Evolutionary conservation across 2,329 filamentous ascomycete genomes (phyloP), one percentile per base, ranked within the genome.

Genomic region (Didymosphaeria variabile): DNA sequence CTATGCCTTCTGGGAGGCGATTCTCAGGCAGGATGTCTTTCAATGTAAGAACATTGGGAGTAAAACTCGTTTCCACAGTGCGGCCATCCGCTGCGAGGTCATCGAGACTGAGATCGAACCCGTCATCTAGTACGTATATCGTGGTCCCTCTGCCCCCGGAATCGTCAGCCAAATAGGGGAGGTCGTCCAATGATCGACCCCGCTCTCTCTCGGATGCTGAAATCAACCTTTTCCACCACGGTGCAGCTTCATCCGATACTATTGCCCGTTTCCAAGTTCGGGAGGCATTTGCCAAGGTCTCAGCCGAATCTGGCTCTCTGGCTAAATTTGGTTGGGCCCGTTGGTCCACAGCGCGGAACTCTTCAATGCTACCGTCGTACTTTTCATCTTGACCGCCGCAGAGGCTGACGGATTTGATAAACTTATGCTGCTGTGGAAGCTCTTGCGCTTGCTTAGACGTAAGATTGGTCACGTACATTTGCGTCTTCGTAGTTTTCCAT

Each of bases 221-320:
- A 21, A 64, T 61, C 61, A 64, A 61, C 19, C 52, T 63, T 44
- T 60, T 58, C 61, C 61, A 63, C n/a, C 55, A 60, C 19, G 54
- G 57, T 8, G 57, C 55, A 19, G 55, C 21, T 26, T 5, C 12
- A 49, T 47, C 38, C 26, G 15, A 13, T 6, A 26, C 19, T 9
- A 46, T 10, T 17, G 38, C 38, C 7, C 38, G 34, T 36, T 40
- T 40, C 38, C 38, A 40, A 15, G 34, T 36, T 5, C 13, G 9
- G 34, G 34, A 10, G 9, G 13, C 13, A 5, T 36, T 36, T 36
- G 3, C 9, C 34, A 36, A 5, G 34, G 9, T 15, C 9, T 36
- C 34, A 7, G 13, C 34, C 9, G 3, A 2, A 36, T 15, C 34
- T 36, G 9, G 2, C 34, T 36, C 9, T 36, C 34, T 36, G 13